phyloP scores from a whole-genome alignment of 1,284 basidiomycete species.

The Meira miltonrushii region DNA sequence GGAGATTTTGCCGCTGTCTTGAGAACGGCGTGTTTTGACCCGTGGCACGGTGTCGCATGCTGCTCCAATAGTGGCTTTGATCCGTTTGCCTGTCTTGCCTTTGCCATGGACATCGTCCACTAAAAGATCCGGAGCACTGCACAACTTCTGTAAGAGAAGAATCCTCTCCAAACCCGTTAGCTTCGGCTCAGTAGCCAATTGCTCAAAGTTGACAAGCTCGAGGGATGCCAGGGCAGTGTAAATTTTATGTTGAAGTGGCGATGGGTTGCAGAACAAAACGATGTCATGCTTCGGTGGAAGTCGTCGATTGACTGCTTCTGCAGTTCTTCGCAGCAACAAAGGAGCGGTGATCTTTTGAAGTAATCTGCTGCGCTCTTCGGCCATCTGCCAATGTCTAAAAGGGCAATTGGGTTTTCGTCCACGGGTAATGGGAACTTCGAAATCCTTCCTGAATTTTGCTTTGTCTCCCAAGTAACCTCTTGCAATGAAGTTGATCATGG shows the following conservation, averaged over 20 bases:
- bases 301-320: conserved; percentile 69
- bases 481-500: conserved; percentile 94
- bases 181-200: not conserved
- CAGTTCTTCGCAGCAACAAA: conserved; percentile 78
- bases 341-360: conserved; percentile 71
- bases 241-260: conserved; percentile 68
- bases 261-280: conserved; percentile 22
- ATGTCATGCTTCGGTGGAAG: conserved; percentile 81
- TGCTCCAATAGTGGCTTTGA: conserved; percentile 1
- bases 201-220: not conserved
- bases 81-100: conserved; percentile 12
- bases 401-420: conserved; percentile 74
- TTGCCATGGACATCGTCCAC: conserved; percentile 61
- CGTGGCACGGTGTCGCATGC: no score
- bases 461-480: conserved; percentile 67
- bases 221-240: conserved; percentile 62
- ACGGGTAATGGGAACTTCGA: conserved; percentile 82
- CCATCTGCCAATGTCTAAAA: conserved; percentile 67
- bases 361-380: conserved; percentile 58
- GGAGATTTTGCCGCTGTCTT: conserved; percentile 62
- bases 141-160: conserved; percentile 67
- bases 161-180: conserved; percentile 17
- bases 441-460: conserved; percentile 58
- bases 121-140: conserved; percentile 83
- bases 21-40: not conserved